Percentiles rank a stretch among this genome's conserved stretches.
These are phyloP conservation scores for Trichomonascaceae sp. DNA, from an alignment of 1,139 yeast species.

Conservation along the genomic window DNA sequence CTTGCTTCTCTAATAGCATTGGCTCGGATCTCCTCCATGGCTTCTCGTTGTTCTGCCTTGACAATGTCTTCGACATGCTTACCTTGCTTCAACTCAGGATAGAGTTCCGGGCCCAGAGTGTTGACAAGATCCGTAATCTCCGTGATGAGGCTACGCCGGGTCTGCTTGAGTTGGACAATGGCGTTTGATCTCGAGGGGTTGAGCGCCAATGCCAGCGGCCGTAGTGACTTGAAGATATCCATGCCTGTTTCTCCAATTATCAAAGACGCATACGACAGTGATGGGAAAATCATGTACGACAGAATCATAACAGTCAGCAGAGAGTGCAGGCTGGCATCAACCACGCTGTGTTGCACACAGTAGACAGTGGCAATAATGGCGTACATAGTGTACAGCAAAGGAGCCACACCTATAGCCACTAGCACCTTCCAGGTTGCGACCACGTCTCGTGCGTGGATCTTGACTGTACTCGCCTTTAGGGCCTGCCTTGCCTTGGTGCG, in stretches of 20 bases:
- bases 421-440: conserved; percentile 93
- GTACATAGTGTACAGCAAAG: conserved; percentile 67
- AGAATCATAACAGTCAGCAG: conserved; percentile 31
- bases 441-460: conserved; percentile 83
- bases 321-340: conserved; percentile 9
- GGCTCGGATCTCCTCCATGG: conserved; percentile 4
- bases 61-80: conserved; percentile 9
- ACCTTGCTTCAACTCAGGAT: conserved; percentile 54
- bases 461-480: conserved; percentile 77
- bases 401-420: conserved; percentile 81
- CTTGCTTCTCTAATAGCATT: neutral
- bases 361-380: conserved; percentile 50
- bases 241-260: conserved; percentile 86
- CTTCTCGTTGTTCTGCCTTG: conserved; percentile 9
- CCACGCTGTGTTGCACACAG: conserved; percentile 15
- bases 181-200: conserved; percentile 33
- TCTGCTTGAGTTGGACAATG: conserved; percentile 41
- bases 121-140: conserved; percentile 59
- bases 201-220: conserved; percentile 70
- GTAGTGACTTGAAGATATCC: conserved; percentile 70
- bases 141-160: conserved; percentile 40
- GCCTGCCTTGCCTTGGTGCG: conserved; percentile 63
- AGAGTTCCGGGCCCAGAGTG: conserved; percentile 61
- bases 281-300: conserved; percentile 45
- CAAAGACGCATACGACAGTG: conserved; percentile 76